Evolutionary conservation across 345 rosid genomes (phyloP).

Genomic region (Citropsis articulata): DNA sequence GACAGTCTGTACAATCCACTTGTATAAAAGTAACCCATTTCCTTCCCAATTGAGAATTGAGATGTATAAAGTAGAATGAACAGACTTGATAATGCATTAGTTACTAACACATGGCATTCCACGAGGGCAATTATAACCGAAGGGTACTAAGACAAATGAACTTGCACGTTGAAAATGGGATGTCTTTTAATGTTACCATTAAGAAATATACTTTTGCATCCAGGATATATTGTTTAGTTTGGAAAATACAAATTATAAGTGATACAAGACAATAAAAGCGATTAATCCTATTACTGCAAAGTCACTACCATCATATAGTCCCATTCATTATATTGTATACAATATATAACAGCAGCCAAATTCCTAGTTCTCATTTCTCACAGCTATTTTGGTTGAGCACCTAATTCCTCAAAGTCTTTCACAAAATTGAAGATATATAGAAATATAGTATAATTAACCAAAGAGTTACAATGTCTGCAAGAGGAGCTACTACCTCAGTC

Average conservation of each 20-base stretch:
- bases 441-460: slow-evolving; percentile 1
- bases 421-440: not conserved
- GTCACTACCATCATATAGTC: not conserved
- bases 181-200: not conserved
- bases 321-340: not conserved
- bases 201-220: not conserved
- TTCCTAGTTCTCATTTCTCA: slow-evolving; percentile 9
- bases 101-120: not conserved
- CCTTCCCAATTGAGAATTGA: not conserved
- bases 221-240: not conserved
- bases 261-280: not conserved
- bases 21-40: not conserved
- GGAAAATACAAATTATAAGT: not conserved
- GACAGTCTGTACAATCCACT: not conserved
- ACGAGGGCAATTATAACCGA: not conserved
- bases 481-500: slow-evolving; percentile 56
- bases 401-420: not conserved
- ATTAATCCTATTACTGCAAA: not conserved
- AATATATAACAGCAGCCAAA: slow-evolving; percentile 1
- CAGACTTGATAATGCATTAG: not conserved
- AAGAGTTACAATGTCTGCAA: not conserved
- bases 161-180: not conserved
- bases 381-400: slow-evolving; percentile 2
- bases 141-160: not conserved
- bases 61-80: not conserved